These are phyloP conservation scores for Teratosphaeria viscida DNA, from an alignment of 2,329 filamentous ascomycete species.

Conservation along the genomic window DNA sequence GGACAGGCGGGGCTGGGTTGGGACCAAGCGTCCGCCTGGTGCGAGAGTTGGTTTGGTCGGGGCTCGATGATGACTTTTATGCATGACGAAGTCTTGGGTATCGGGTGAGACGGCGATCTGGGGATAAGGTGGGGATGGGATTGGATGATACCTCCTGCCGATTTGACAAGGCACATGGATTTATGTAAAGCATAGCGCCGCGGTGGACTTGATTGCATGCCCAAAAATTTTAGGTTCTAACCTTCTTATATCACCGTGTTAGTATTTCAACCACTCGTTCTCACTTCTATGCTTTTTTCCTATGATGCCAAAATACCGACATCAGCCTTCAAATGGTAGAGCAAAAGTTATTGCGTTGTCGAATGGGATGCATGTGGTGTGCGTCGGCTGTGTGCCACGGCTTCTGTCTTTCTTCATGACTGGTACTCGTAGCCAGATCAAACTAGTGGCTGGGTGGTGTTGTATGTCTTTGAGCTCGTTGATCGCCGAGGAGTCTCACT, in stretches of 20 bases:
- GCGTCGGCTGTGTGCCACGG: too few species aligned
- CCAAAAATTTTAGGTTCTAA: neutral
- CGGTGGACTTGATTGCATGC: neutral
- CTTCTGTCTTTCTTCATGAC: too few species aligned
- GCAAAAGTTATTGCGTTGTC: too few species aligned
- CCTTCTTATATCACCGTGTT: neutral
- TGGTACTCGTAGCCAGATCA: too few species aligned
- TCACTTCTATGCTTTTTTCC: too few species aligned
- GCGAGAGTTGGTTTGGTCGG: neutral
- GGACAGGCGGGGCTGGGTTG: slow-evolving; percentile 83
- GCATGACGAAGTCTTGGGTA: neutral
- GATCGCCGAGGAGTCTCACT: too few species aligned
- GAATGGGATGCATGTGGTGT: too few species aligned
- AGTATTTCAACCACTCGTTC: too few species aligned
- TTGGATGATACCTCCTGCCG: neutral
- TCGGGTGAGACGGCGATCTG: neutral
- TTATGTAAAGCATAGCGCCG: neutral
- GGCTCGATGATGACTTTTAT: neutral
- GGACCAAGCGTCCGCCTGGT: slow-evolving; percentile 40
- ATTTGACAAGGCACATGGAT: neutral
- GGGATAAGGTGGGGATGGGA: neutral
- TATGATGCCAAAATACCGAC: too few species aligned
- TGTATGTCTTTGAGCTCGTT: too few species aligned
- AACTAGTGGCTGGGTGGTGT: too few species aligned
- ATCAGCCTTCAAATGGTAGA: too few species aligned